Conservation (phyloP, 768 basidiomycete species). For the Lactarius vividus region DNA sequence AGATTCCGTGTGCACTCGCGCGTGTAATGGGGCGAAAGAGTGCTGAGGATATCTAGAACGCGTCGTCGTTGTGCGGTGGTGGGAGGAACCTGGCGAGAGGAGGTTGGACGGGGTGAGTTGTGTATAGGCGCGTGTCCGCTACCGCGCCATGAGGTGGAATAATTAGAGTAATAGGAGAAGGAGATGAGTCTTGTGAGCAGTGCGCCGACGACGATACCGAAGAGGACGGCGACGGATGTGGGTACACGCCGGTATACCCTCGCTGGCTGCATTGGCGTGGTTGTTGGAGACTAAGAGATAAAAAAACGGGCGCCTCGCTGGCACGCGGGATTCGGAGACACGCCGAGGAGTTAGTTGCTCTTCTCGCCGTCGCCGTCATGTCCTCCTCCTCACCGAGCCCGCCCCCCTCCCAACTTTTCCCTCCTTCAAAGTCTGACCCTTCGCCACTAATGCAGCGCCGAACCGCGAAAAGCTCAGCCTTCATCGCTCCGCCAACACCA, state of each 20-base stretch:
- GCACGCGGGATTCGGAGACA: background rate
- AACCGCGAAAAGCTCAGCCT: constrained; percentile 50
- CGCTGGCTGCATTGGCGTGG: constrained; percentile 13
- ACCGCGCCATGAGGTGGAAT: constrained; percentile 49
- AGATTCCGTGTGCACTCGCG: constrained; percentile 84
- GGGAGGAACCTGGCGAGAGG: constrained; percentile 63
- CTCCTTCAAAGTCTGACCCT: constrained; percentile 11
- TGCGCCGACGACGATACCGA: constrained; percentile 63
- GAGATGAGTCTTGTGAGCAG: constrained; percentile 39
- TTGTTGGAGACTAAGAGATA: constrained; percentile 9
- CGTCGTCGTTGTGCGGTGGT: constrained; percentile 81
- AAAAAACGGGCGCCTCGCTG: background rate
- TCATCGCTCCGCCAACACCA: constrained; percentile 50
- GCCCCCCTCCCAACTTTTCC: constrained; percentile 15
- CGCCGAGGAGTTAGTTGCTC: background rate
- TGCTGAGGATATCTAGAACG: constrained; percentile 82
- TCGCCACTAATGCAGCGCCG: constrained; percentile 56
- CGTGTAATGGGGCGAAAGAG: constrained; percentile 89
- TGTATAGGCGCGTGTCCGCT: constrained; percentile 47
- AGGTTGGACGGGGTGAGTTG: constrained; percentile 45
- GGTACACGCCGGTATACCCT: constrained; percentile 37
- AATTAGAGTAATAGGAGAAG: constrained; percentile 27
- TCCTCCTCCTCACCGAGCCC: constrained; percentile 15
- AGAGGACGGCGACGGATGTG: constrained; percentile 51
- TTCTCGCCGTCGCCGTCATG: background rate